phyloP scores from a whole-genome alignment of 1,284 basidiomycete genomes.

The Schizophyllum amplum region DNA sequence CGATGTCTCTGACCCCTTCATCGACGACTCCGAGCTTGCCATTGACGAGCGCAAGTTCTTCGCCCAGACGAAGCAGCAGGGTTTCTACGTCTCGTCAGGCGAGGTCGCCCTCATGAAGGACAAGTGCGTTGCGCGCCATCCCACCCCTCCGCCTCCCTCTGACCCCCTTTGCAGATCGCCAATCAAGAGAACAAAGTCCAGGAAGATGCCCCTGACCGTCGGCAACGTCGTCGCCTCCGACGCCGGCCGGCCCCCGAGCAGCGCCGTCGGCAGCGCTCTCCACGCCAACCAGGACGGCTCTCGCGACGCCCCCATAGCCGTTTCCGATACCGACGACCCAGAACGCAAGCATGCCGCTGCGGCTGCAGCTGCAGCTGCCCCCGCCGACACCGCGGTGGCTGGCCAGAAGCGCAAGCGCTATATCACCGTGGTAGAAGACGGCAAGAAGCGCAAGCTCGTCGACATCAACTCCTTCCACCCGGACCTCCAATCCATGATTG shows the following conservation, averaged over 20 bases:
- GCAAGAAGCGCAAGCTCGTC: conserved; percentile 64
- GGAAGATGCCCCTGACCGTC: conserved; percentile 27
- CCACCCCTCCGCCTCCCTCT: background rate
- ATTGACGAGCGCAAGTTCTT: conserved; percentile 88
- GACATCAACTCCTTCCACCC: conserved; percentile 65
- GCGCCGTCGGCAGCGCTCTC: conserved; percentile 1
- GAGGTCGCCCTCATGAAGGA: conserved; percentile 80
- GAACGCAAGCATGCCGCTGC: background rate
- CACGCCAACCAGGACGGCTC: conserved; percentile 10
- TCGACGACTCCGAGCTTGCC: conserved; percentile 92
- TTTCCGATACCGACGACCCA: conserved; percentile 5
- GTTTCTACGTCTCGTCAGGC: conserved; percentile 87
- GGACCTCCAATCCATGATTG: conserved; percentile 55
- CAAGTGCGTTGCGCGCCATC: conserved; percentile 28
- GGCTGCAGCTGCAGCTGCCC: conserved; percentile 1
- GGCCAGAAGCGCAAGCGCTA: conserved; percentile 46
- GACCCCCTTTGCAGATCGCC: conserved; percentile 29
- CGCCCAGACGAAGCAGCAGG: conserved; percentile 89
- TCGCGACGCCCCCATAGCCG: conserved; percentile 4
- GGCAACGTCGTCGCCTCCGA: background rate
- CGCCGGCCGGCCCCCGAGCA: conserved; percentile 5
- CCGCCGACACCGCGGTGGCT: conserved; percentile 20
- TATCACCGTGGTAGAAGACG: conserved; percentile 31
- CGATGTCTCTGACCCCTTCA: conserved; percentile 89
- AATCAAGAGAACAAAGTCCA: conserved; percentile 59